Evolutionary conservation across 495 filamentous ascomycete species (phyloP), one percentile per base, ranked within the genome.

Genomic region (Clohesyomyces aquaticus): DNA sequence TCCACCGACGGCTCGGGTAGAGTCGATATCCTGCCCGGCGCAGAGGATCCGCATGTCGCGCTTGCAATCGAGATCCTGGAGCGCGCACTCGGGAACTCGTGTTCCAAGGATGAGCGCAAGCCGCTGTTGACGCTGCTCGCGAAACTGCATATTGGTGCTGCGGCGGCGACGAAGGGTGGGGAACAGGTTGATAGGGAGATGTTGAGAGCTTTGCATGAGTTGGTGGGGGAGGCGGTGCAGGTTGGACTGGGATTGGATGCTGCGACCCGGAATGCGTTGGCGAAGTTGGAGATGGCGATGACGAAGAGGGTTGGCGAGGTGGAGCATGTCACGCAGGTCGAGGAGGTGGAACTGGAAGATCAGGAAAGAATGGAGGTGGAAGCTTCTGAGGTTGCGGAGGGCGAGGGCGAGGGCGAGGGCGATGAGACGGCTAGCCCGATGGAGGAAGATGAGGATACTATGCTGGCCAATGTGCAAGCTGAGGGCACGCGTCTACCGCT

Each of bases 71-170:
- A 83, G 56, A 76, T 91, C 11, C 71, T 93, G 1, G 86, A 88
- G 26, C 77, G 82, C 38, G 69, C 88, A 1, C 72, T 76, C 2
- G 77, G 76, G 18, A 78, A 77, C 66, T 80, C 78, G n/a, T 85
- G 78, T 63, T 66, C 63, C 41, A 85, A 78, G 74, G 92, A 96
- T 69, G 93, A 97, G 75, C 89, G 85, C 74, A 97, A 96, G 77
- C 78, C 88, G 3, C 77, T 96, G 25, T 82, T 91, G 56, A 77
- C 85, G 2, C 82, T 97, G 43, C 80, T 98, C 22, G 85, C 83
- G 55, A 98, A 98, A 76, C 80, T 96, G 14, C 87, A 91, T 73
- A 81, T 97, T 60, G 84, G 90, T 0, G 71, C 78, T 10, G 73
- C 76, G 2, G 42, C n/a, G 9, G 58, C 63, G 19, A 21, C 14